Evolutionary conservation across 1,139 yeast genomes (phyloP), one percentile per base, ranked within the genome.

Genomic region (Geotrichum restrictum): DNA sequence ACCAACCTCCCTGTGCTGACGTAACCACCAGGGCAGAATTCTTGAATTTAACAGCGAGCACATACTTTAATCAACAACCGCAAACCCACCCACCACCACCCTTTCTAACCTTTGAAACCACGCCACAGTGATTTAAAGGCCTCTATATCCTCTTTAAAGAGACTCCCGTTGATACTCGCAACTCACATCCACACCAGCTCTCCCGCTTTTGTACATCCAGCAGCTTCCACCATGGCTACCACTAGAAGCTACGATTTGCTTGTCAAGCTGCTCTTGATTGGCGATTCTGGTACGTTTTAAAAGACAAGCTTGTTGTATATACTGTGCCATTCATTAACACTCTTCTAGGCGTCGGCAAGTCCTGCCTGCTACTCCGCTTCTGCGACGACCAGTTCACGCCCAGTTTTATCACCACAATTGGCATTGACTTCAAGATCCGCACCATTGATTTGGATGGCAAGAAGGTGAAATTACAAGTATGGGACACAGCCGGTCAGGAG

Each of bases 401-500:
- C 16, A 82, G 94, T 37, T 93, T 91, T 70, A 93, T 93, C 71
- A 89, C 98, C 56, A 93, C 98, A 51, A 93, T 93, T 66, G 98
- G 98, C 53, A 93, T 93, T 68, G 98, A 93, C 71, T 93, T 93
- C 78, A 93, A 94, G 75, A 91, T 94, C 69, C 85, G 97, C 72
- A 91, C 98, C 40, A 89, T 91, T 61, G 97, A 91, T 64, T 80
- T 93, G 63, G 93, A 91, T 61, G 96, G 96, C 56, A 87, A 88
- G 72, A 84, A 85, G 62, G 87, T 94, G 71, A 93, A 93, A 73
- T 79, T 93, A 66, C 98, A 93, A 71, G 89, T 93, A 42, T 93
- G 98, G 98, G 98, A 93, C 70, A 93, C 98, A 40, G 98, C 98
- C 6, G 98, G 98, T 29, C 98, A 93, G 74, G 98, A 93, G 72